Evolutionary conservation across 129 eudicot species (phyloP).

Genomic region (Chrysanthemum makinoi): DNA sequence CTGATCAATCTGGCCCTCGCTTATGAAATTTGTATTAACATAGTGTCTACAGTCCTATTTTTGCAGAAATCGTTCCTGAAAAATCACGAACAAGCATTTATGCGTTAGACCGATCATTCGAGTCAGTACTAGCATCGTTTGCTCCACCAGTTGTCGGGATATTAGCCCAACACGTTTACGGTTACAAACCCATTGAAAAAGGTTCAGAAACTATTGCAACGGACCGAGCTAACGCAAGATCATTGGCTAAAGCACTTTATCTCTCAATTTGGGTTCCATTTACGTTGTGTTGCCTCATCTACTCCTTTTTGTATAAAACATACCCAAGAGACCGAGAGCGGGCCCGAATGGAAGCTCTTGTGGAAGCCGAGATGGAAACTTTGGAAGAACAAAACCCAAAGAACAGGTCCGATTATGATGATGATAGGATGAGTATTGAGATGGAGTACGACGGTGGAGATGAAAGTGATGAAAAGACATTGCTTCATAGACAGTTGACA

Average conservation of each 20-base stretch:
- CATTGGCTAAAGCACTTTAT: slow-evolving; percentile 79
- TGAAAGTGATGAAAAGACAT: slow-evolving; percentile 52
- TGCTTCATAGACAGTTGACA: slow-evolving; percentile 49
- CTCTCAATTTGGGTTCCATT: slow-evolving; percentile 62
- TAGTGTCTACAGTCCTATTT: slow-evolving; percentile 68
- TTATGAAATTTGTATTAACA: slow-evolving; percentile 23
- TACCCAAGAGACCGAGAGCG: slow-evolving; percentile 79
- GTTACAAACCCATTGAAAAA: slow-evolving; percentile 53
- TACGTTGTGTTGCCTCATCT: slow-evolving; percentile 68
- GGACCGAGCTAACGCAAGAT: slow-evolving; percentile 65
- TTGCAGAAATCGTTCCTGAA: slow-evolving; percentile 90
- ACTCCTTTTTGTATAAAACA: slow-evolving; percentile 67
- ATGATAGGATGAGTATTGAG: slow-evolving; percentile 33
- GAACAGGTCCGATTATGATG: background rate
- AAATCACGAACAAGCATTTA: slow-evolving; percentile 73
- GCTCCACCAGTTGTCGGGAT: slow-evolving; percentile 84
- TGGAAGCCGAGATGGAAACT: slow-evolving; percentile 60
- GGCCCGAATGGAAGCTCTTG: slow-evolving; percentile 67
- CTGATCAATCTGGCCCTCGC: background rate
- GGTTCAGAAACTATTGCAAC: slow-evolving; percentile 57
- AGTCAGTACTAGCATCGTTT: slow-evolving; percentile 71
- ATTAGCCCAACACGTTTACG: slow-evolving; percentile 69
- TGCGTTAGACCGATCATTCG: slow-evolving; percentile 78
- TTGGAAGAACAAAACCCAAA: slow-evolving; percentile 31
- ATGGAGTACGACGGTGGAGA: slow-evolving; percentile 42